Evolutionary conservation across 2,329 filamentous ascomycete genomes (phyloP), one percentile per base, ranked within the genome.

Genomic region (Aotearoamyces nothofagi): DNA sequence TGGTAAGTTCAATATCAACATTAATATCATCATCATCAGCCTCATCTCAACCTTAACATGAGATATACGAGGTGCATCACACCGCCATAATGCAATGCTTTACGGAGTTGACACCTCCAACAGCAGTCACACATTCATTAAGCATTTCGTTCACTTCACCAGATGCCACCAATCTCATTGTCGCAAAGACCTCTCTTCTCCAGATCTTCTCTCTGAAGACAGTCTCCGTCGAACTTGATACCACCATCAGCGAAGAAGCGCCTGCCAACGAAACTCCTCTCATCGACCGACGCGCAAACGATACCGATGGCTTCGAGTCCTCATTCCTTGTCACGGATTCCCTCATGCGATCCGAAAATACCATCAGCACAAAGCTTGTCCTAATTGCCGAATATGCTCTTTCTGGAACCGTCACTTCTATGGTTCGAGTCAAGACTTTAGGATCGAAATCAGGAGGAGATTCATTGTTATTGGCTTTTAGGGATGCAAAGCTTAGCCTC

Each of bases 51-150:
- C n/a, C n/a, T n/a, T n/a, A n/a, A n/a, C n/a, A n/a, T n/a, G n/a
- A n/a, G n/a, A n/a, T n/a, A n/a, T n/a, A n/a, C n/a, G n/a, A n/a
- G n/a, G n/a, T n/a, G n/a, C 24, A 24, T 26, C 30, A n/a, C n/a
- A n/a, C n/a, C n/a, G n/a, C n/a, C 35, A 51, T 40, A 47, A 96
- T 96, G 87, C 87, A 96, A 70, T 92, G 83, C 65, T 96, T 96
- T 60, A 86, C 83, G 49, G 90, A 98, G 66, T 66, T 98, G 53
- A 75, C 83, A 53, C 80, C 87, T 61, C 86, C 90, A 31, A 92
- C 86, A 52, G 86, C 86, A 52, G 84, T 96, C 57, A 86, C 83
- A 47, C 79, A 93, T 58, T 82, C 86, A 39, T 58, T 94, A 46
- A 69, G 64, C 35, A 58, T 93, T 22, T 71, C 84, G 19, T 84